A percentile compares a stretch with the other conserved stretches of the same genome.
These are phyloP conservation scores for Adansonia rubrostipa DNA, from an alignment of 441 rosid species.

Conservation along the genomic window DNA sequence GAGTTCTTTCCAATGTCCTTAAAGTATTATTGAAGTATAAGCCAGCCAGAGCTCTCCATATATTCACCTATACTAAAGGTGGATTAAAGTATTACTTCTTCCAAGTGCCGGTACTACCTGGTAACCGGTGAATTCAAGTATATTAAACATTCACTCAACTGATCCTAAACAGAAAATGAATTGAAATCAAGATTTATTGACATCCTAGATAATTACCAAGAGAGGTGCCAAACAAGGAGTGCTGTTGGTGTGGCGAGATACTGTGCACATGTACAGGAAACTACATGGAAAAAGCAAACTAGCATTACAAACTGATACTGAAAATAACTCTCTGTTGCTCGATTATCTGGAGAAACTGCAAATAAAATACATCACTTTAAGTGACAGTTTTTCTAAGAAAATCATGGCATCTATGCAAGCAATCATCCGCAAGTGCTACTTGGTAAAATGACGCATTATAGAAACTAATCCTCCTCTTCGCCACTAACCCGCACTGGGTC, in stretches of 20 bases:
- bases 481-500: constrained; percentile 81
- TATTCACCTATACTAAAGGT: background rate
- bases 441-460: background rate
- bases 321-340: background rate
- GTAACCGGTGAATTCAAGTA: background rate
- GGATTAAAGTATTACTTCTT: background rate
- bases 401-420: background rate
- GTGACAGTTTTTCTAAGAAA: background rate
- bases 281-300: constrained; percentile 59
- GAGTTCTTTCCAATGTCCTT: background rate
- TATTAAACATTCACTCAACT: background rate
- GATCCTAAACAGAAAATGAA: background rate
- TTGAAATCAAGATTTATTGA: constrained; percentile 25
- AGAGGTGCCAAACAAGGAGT: constrained; percentile 80
- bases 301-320: constrained; percentile 20
- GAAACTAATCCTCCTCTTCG: constrained; percentile 65
- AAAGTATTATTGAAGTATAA: background rate
- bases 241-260: constrained; percentile 99
- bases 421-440: background rate
- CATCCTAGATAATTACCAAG: constrained; percentile 60
- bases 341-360: background rate
- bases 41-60: background rate
- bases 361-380: background rate
- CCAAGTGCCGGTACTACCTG: background rate
- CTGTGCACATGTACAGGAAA: constrained; percentile 94